Conservation (phyloP, 805 yeast genomes). For the Sugiyamaella chiloensis region DNA sequence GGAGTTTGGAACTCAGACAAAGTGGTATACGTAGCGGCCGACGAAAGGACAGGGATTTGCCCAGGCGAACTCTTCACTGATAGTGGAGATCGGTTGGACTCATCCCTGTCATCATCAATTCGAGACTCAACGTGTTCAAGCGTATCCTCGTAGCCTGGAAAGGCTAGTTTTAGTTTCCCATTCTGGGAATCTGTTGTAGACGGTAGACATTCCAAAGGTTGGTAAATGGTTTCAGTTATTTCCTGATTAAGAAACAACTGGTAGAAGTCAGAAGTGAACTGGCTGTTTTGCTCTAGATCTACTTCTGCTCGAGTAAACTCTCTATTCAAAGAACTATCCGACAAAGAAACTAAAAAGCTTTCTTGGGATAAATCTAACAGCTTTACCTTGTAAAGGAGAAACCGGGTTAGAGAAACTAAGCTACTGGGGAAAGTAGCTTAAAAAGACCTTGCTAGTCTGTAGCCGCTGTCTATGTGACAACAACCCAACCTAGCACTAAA, state of each 20-base stretch:
- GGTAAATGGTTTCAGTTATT: conserved; percentile 3
- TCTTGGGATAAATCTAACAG: conserved; percentile 12
- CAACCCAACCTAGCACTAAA: background rate
- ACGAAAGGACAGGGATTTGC: background rate
- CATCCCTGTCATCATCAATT: background rate
- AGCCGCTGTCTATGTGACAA: conserved; percentile 3
- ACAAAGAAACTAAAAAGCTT: conserved; percentile 9
- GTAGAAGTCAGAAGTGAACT: conserved; percentile 1
- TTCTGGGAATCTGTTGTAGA: too few species aligned
- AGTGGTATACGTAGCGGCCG: conserved; percentile 2
- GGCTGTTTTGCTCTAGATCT: conserved; percentile 2
- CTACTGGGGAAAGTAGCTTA: conserved; percentile 5
- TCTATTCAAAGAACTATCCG: conserved; percentile 9
- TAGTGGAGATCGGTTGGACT: background rate
- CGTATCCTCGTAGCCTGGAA: background rate
- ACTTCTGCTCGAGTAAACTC: conserved; percentile 1
- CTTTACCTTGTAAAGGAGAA: conserved; percentile 4
- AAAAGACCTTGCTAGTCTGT: background rate
- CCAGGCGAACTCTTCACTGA: background rate
- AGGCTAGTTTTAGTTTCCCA: background rate
- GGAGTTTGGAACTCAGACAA: conserved; percentile 8
- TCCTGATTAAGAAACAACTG: conserved; percentile 8
- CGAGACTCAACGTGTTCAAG: background rate
- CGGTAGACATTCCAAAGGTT: background rate
- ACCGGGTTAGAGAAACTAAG: background rate